Base-by-base conservation (phyloP, 306 rosid species). In the Ochetophila trinervis region DNA sequence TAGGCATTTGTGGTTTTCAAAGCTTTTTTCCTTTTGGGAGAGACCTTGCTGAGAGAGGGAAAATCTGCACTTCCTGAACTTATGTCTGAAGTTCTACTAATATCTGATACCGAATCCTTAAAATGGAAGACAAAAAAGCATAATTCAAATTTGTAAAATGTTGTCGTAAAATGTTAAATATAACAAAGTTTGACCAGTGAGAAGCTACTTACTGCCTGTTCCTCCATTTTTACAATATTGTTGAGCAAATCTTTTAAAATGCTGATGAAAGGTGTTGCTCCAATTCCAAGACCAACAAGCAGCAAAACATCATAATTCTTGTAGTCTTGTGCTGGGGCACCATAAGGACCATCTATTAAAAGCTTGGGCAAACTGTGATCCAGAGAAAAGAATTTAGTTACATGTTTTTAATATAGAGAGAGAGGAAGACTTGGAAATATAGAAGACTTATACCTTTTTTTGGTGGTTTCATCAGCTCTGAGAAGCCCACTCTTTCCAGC, bases 191-290 rank as follows among this genome's bases (percentile, higher is more conserved):
- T 34, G 51, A 52, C 32, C 32, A 4, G 19, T 34, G 8, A 50
- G 48, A 65, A 69, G 74, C 35, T n/a, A 77, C 97, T 86, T 79
- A 94, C 99, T 78, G 87, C 97, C 71, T 78, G 84, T 73, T 94
- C 99, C 83, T 90, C 99, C 97, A 83, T 88, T 79, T 86, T 88
- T 76, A 94, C 80, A 58, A 88, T 88, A 83, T 80, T 94, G 81
- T 86, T 94, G 73, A 94, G 96, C 72, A 94, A 80, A 85, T 94
- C 97, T 73, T 90, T 94, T 53, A 88, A 76, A 73, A 94, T 94
- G 79, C 99, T 94, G 80, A 94, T 86, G 81, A 94, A 94, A 72
- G 99, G 99, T 24, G 99, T 94, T 62, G 99, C 99, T 52, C 99
- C 99, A 23, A 94, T 94, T 32, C 99, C 99, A 34, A 94, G 97